Evolutionary conservation across 768 basidiomycete genomes (phyloP).

Genomic region (Leucocoprinus leucothites): DNA sequence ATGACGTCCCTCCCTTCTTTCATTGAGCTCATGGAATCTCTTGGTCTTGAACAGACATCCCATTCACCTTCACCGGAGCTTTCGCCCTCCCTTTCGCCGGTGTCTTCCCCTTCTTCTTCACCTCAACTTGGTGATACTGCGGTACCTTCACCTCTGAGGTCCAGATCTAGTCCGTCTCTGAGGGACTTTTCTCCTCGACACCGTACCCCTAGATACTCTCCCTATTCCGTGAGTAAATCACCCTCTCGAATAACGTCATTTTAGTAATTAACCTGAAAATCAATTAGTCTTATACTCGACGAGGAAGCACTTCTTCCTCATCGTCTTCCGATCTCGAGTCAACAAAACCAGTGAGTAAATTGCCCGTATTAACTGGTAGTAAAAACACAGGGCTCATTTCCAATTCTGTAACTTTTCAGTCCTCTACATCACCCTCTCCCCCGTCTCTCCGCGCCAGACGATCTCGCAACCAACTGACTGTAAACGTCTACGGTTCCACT

Average conservation of each 20-base stretch:
- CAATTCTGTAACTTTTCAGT: too few species aligned
- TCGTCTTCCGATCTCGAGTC: conserved; percentile 15
- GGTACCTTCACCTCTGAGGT: conserved; percentile 28
- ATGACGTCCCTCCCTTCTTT: conserved; percentile 84
- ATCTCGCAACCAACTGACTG: conserved; percentile 42
- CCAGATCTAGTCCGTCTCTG: conserved; percentile 42
- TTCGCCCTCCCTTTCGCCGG: conserved; percentile 37
- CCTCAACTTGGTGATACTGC: conserved; percentile 29
- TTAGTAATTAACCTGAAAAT: neutral
- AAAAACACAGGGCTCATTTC: neutral
- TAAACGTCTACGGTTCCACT: conserved; percentile 46
- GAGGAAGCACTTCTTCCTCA: conserved; percentile 16
- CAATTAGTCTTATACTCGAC: conserved; percentile 14
- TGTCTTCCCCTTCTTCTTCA: conserved; percentile 42
- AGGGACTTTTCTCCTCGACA: conserved; percentile 37
- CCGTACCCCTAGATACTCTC: conserved; percentile 42
- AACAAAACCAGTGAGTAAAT: conserved; percentile 9
- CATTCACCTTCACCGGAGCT: neutral
- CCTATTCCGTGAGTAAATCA: conserved; percentile 41
- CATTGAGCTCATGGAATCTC: conserved; percentile 81
- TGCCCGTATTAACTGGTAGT: neutral
- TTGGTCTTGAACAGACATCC: conserved; percentile 60
- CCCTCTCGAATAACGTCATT: neutral
- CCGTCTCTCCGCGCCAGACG: conserved; percentile 43
- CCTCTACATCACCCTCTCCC: conserved; percentile 35